Conservation (phyloP, 345 rosid species). For the Gossypium turneri region DNA sequence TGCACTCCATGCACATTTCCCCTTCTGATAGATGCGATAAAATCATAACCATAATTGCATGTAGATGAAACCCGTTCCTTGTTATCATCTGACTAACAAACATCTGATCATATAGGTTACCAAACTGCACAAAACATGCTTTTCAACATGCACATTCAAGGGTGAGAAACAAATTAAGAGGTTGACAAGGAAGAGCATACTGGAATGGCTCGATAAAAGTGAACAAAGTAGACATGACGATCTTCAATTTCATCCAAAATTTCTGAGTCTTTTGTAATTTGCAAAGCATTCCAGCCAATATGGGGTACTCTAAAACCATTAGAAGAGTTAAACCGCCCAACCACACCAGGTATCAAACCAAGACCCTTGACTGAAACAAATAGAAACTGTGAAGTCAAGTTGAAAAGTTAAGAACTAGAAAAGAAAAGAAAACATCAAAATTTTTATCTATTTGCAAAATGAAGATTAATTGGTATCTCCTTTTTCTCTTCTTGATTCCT, state of each 20-base stretch:
- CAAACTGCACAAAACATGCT: neutral
- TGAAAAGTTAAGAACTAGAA: neutral
- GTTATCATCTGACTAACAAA: conserved; percentile 61
- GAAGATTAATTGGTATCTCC: neutral
- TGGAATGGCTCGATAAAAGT: conserved; percentile 88
- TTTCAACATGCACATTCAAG: neutral
- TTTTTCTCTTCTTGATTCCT: neutral
- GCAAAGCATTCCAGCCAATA: conserved; percentile 98
- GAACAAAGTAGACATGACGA: conserved; percentile 90
- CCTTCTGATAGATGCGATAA: conserved; percentile 81
- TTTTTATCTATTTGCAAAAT: neutral
- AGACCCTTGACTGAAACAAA: conserved; percentile 71
- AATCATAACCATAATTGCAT: conserved; percentile 71
- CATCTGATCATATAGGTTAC: conserved; percentile 10
- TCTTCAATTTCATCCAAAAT: conserved; percentile 82
- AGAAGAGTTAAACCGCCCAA: conserved; percentile 79
- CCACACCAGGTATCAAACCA: conserved; percentile 85
- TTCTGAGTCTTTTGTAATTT: conserved; percentile 54
- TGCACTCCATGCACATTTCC: conserved; percentile 98
- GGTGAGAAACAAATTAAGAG: conserved; percentile 1
- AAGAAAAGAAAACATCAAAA: neutral
- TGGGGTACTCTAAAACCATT: conserved; percentile 78
- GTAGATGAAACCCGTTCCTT: conserved; percentile 87
- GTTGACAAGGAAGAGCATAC: conserved; percentile 31
- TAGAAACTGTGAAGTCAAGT: conserved; percentile 3